Conservation (phyloP, 148 eudicot species). For the Cornus kousa region DNA sequence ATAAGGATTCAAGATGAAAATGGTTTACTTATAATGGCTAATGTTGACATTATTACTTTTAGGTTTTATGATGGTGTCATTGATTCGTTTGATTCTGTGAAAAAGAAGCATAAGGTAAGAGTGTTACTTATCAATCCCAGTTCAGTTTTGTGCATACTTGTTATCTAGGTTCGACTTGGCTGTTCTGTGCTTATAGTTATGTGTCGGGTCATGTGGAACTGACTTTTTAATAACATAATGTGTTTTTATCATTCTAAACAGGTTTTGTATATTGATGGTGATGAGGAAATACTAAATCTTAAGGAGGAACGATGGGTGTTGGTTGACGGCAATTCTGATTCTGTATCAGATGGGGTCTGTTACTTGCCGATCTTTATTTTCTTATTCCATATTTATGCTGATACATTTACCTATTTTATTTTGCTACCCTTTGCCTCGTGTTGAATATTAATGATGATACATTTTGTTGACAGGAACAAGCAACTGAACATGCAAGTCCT, state of each 20-base stretch:
- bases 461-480: slow-evolving; percentile 45
- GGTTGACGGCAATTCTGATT: slow-evolving; percentile 18
- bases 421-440: not conserved
- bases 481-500: slow-evolving; percentile 37
- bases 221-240: not conserved
- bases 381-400: slow-evolving; percentile 4
- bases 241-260: slow-evolving; percentile 20
- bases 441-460: not conserved
- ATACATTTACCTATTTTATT: not conserved
- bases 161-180: slow-evolving; percentile 7
- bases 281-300: slow-evolving; percentile 53
- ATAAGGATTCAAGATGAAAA: not conserved
- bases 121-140: not conserved
- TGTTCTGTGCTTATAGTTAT: not conserved
- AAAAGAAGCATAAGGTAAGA: slow-evolving; percentile 66
- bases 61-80: slow-evolving; percentile 76
- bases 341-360: slow-evolving; percentile 41
- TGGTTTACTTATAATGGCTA: not conserved
- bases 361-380: slow-evolving; percentile 7
- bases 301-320: slow-evolving; percentile 50
- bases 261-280: slow-evolving; percentile 71
- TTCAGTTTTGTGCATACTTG: not conserved
- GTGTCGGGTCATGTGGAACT: not conserved
- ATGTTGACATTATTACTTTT: slow-evolving; percentile 16
- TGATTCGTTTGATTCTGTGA: slow-evolving; percentile 40